These are phyloP conservation scores for Jackrogersella multiformis DNA, from an alignment of 495 filamentous ascomycete species.

Conservation along the genomic window DNA sequence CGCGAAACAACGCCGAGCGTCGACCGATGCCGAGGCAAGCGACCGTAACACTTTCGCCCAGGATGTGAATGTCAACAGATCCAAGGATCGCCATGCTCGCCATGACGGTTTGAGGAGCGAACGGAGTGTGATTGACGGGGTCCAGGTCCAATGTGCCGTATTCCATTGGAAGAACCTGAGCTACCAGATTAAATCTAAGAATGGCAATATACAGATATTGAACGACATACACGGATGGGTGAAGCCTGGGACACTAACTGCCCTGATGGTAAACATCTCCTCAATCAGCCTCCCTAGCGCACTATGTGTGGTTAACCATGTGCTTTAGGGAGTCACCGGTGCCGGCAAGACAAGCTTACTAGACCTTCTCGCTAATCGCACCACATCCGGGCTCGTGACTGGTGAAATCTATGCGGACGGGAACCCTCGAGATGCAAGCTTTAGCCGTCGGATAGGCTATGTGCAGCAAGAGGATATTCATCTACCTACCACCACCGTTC, in stretches of 20 bases:
- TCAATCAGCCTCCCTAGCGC: neutral
- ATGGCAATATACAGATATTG: too few relatives aligned
- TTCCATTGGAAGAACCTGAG: too few relatives aligned
- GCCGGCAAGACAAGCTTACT: slow-evolving; percentile 73
- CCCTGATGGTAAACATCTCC: slow-evolving; percentile 66
- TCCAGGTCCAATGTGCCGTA: too few relatives aligned
- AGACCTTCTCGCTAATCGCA: slow-evolving; percentile 71
- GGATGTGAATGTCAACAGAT: too few relatives aligned
- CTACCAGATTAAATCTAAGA: too few relatives aligned
- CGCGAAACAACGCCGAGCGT: too few relatives aligned
- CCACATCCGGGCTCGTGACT: slow-evolving; percentile 71
- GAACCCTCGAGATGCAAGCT: slow-evolving; percentile 66
- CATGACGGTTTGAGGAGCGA: too few relatives aligned
- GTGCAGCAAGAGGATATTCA: slow-evolving; percentile 86
- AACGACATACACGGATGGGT: too few relatives aligned
- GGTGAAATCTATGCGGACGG: slow-evolving; percentile 75
- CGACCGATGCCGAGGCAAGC: too few relatives aligned
- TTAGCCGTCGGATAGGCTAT: slow-evolving; percentile 82
- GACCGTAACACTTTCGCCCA: too few relatives aligned
- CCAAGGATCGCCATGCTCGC: too few relatives aligned
- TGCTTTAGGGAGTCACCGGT: slow-evolving; percentile 46
- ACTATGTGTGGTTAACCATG: neutral
- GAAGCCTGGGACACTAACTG: slow-evolving; percentile 76
- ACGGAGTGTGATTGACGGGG: too few relatives aligned
- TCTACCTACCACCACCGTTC: slow-evolving; percentile 73